These are phyloP conservation scores for Albizia julibrissin DNA, from an alignment of 306 rosid genomes.

Conservation along the genomic window DNA sequence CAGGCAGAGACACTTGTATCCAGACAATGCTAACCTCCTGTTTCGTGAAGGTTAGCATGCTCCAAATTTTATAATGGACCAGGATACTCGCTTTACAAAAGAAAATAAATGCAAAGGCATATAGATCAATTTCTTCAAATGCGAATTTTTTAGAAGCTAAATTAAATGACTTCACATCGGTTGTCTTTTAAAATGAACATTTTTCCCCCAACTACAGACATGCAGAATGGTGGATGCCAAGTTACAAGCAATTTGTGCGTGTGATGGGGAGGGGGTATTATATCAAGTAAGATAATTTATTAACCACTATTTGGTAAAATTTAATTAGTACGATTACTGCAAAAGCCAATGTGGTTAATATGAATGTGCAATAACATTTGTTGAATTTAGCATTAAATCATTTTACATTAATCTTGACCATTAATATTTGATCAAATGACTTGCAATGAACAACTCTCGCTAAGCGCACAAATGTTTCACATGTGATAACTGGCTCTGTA, in stretches of 20 bases:
- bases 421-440: not conserved
- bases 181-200: not conserved
- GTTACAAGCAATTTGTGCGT: not conserved
- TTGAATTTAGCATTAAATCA: not conserved
- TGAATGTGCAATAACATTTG: not conserved
- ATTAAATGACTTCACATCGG: not conserved
- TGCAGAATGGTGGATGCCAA: not conserved
- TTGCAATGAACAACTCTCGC: not conserved
- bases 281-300: not conserved
- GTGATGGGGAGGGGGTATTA: not conserved
- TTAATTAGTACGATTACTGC: not conserved
- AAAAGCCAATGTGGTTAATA: not conserved
- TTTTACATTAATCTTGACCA: not conserved
- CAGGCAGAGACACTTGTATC: not conserved
- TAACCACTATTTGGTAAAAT: not conserved
- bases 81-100: not conserved
- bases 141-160: not conserved
- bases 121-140: not conserved
- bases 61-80: not conserved
- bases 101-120: not conserved
- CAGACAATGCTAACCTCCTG: not conserved
- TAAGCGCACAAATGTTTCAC: not conserved
- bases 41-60: not conserved
- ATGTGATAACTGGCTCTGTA: not conserved
- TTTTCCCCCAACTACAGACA: not conserved